phyloP scores from a whole-genome alignment of 768 basidiomycete genomes.

The Naganishia onofrii region DNA sequence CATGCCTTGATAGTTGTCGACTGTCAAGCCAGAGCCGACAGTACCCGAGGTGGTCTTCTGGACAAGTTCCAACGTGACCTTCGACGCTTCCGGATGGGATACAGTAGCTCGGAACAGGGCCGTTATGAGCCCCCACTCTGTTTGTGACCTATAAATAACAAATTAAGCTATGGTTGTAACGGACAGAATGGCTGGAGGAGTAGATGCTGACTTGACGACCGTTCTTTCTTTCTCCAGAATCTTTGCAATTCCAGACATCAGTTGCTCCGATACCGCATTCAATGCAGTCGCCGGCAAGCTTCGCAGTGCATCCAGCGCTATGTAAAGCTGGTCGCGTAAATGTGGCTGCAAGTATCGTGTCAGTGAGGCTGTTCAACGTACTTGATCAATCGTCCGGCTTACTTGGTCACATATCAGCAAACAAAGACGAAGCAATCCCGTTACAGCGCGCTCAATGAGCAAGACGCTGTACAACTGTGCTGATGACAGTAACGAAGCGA shows the following conservation, averaged over 20 bases:
- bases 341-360: slow-evolving; percentile 60
- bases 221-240: slow-evolving; percentile 74
- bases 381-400: slow-evolving; percentile 34
- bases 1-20: slow-evolving; percentile 77
- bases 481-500: slow-evolving; percentile 73
- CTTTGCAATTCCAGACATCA: slow-evolving; percentile 72
- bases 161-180: background rate
- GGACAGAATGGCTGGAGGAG: background rate
- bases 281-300: slow-evolving; percentile 73
- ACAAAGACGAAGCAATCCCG: slow-evolving; percentile 80
- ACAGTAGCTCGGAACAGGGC: slow-evolving; percentile 81
- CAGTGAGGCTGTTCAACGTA: background rate
- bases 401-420: slow-evolving; percentile 77
- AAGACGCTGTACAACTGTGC: slow-evolving; percentile 81
- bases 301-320: slow-evolving; percentile 85
- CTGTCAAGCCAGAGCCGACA: slow-evolving; percentile 57
- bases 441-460: slow-evolving; percentile 89
- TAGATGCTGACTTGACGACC: slow-evolving; percentile 62
- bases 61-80: slow-evolving; percentile 78
- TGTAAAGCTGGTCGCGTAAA: slow-evolving; percentile 87
- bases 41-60: slow-evolving; percentile 64
- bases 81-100: slow-evolving; percentile 79
- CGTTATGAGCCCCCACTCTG: slow-evolving; percentile 93
- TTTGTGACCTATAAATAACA: slow-evolving; percentile 64
- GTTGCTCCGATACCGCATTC: slow-evolving; percentile 82